Conservation (phyloP, 495 filamentous ascomycete genomes). For the Hypoxylon trugodes region DNA sequence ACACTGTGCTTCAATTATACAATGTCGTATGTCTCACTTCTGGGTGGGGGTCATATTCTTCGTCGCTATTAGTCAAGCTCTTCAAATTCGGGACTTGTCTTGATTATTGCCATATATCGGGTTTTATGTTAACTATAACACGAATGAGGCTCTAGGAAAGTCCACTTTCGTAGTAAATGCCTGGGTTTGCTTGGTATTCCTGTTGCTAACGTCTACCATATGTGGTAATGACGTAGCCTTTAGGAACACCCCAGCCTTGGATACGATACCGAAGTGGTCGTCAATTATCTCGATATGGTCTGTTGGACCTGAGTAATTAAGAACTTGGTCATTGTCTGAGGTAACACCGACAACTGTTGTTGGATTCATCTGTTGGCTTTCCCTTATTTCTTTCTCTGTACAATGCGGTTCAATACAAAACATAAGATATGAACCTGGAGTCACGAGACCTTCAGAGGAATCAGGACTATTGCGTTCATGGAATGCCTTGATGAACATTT, state of each 20-base stretch:
- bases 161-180: slow-evolving; percentile 30
- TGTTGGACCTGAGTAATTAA: not conserved
- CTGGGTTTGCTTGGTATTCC: slow-evolving; percentile 2
- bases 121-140: slow-evolving; percentile 6
- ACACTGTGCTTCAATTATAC: not conserved
- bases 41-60: no score
- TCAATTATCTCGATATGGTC: slow-evolving; percentile 28
- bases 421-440: slow-evolving; percentile 57
- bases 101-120: not conserved
- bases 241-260: slow-evolving; percentile 53
- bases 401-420: slow-evolving; percentile 54
- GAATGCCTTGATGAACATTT: slow-evolving; percentile 43
- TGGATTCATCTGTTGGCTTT: slow-evolving; percentile 10
- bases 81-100: not conserved
- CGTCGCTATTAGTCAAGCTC: no score
- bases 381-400: slow-evolving; percentile 17
- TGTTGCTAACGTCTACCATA: not conserved
- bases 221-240: slow-evolving; percentile 11
- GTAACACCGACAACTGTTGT: slow-evolving; percentile 30
- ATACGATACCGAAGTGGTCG: slow-evolving; percentile 53
- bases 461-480: slow-evolving; percentile 34
- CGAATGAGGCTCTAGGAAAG: slow-evolving; percentile 17
- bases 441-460: slow-evolving; percentile 44
- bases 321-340: slow-evolving; percentile 24
- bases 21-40: no score